Percentiles rank a stretch among this genome's conserved stretches.
Evolutionary conservation across 352 stramenopile species (phyloP).

Genomic region (Phytophthora lateralis): DNA sequence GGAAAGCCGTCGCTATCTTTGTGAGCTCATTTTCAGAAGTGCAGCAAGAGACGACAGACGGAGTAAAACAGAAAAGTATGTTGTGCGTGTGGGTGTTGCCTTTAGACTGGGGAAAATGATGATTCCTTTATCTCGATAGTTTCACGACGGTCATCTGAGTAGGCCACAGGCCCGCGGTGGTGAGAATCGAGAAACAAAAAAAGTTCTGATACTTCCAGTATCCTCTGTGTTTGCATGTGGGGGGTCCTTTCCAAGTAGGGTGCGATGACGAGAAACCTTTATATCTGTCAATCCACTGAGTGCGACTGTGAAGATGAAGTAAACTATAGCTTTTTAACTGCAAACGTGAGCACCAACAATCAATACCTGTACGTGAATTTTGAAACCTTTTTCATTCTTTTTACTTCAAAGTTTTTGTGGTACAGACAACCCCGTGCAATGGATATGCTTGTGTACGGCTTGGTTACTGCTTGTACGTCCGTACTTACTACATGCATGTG

Average conservation of each 20-base stretch:
- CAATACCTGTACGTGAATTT: too few species aligned
- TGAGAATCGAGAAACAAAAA: conserved; percentile 90
- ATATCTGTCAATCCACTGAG: conserved; percentile 83
- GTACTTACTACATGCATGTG: too few species aligned
- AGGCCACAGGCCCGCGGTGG: conserved; percentile 56
- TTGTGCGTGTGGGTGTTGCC: conserved; percentile 13
- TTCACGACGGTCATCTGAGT: conserved; percentile 93
- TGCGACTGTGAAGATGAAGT: conserved; percentile 72
- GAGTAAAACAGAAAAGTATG: neutral
- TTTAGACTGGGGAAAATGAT: conserved; percentile 74
- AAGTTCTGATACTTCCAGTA: conserved; percentile 75
- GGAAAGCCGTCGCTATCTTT: neutral
- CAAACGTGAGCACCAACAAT: conserved; percentile 54
- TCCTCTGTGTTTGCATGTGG: conserved; percentile 10
- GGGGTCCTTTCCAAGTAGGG: conserved; percentile 9
- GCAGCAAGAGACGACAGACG: neutral
- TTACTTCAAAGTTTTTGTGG: too few species aligned
- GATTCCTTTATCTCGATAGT: conserved; percentile 84
- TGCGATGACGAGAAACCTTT: conserved; percentile 74
- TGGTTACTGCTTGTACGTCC: too few species aligned
- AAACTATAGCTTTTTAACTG: conserved; percentile 90
- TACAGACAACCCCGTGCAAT: too few species aligned
- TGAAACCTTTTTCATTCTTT: too few species aligned
- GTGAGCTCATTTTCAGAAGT: conserved; percentile 23
- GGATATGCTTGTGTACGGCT: too few species aligned